These are phyloP conservation scores for Rubus idaeus DNA, from an alignment of 306 rosid genomes.

Conservation along the genomic window DNA sequence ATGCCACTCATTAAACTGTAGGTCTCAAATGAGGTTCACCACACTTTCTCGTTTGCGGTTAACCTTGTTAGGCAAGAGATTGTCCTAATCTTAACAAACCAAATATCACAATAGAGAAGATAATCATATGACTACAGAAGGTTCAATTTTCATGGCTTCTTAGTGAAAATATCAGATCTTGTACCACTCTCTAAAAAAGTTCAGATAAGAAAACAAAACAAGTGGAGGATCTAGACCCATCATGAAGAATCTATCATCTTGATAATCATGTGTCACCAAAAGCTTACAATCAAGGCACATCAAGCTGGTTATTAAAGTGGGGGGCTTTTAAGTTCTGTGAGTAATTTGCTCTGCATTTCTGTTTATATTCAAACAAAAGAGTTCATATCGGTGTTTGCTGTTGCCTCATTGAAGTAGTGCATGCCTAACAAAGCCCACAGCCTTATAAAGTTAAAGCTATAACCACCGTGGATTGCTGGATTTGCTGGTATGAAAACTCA, in stretches of 20 bases:
- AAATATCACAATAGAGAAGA: neutral
- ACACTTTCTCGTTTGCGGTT: neutral
- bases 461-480: neutral
- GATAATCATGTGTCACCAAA: conserved; percentile 2
- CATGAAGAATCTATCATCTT: neutral
- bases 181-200: neutral
- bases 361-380: neutral
- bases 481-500: neutral
- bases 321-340: conserved; percentile 3
- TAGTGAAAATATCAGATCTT: neutral
- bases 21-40: too few species aligned
- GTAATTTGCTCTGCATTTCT: neutral
- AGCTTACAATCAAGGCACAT: neutral
- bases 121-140: neutral
- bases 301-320: neutral
- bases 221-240: neutral
- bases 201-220: neutral
- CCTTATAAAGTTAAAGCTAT: neutral
- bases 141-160: neutral
- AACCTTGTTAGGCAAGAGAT: neutral
- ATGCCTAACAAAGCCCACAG: neutral
- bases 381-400: neutral
- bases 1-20: too few species aligned
- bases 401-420: neutral
- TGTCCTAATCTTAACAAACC: neutral